Percentiles rank a stretch among this genome's conserved stretches.
Evolutionary conservation across 2,329 filamentous ascomycete genomes (phyloP).

Genomic region (Colletotrichum agaves): DNA sequence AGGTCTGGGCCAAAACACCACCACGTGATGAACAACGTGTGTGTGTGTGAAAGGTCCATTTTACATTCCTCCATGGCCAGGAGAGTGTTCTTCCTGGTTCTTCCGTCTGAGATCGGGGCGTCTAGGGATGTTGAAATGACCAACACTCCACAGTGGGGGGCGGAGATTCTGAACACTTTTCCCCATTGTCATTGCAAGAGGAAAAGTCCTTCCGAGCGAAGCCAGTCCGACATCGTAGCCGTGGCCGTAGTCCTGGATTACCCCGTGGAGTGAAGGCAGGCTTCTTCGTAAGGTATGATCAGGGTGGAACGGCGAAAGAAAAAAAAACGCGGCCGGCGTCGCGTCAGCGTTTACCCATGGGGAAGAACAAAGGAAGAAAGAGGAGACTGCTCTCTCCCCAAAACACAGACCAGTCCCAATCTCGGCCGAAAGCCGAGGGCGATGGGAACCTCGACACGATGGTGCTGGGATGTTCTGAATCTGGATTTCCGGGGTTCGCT

Average conservation of each 20-base stretch:
- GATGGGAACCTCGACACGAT: background rate
- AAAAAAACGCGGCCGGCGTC: slow-evolving; percentile 29
- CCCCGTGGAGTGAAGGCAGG: slow-evolving; percentile 28
- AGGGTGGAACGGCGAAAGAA: slow-evolving; percentile 32
- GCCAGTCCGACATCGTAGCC: slow-evolving; percentile 12
- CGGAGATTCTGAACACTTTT: background rate
- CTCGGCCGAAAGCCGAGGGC: slow-evolving; percentile 32
- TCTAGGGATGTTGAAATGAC: slow-evolving; percentile 21
- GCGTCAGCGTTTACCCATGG: slow-evolving; percentile 31
- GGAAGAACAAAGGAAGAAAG: slow-evolving; percentile 35
- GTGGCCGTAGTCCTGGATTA: slow-evolving; percentile 15
- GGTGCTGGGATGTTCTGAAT: slow-evolving; percentile 9
- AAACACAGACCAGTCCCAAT: slow-evolving; percentile 24
- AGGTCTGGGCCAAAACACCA: slow-evolving; percentile 20
- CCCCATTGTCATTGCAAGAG: background rate
- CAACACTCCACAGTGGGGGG: slow-evolving; percentile 27
- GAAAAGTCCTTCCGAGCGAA: slow-evolving; percentile 26
- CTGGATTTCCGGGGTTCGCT: slow-evolving; percentile 22
- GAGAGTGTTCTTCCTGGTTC: background rate
- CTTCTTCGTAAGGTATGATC: slow-evolving; percentile 1
- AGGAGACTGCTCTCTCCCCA: background rate
- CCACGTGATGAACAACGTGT: slow-evolving; percentile 17
- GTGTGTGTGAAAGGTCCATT: slow-evolving; percentile 14
- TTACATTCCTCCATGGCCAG: background rate
- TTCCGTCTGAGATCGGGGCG: background rate